A percentile compares a stretch with the other conserved stretches of the same genome.
Conservation (phyloP, 768 basidiomycete species). For the Pleurotus giganteus region DNA sequence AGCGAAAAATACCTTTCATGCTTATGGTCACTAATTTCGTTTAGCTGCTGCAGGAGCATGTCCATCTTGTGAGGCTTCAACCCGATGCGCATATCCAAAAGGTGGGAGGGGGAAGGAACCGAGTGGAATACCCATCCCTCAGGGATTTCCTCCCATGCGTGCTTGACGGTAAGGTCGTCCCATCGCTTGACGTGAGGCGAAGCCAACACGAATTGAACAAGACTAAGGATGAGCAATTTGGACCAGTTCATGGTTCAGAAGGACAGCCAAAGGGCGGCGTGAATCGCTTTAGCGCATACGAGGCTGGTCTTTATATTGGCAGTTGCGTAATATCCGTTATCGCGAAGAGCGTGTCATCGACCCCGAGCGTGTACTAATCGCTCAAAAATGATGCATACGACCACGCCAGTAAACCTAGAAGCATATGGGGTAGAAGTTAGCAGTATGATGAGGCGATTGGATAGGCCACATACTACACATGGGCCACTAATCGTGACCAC, state of each 20-base stretch:
- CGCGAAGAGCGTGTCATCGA: no score
- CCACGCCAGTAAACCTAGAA: neutral
- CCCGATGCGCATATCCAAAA: slow-evolving; percentile 55
- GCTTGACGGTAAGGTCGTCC: slow-evolving; percentile 13
- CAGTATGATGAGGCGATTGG: neutral
- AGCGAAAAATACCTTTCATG: slow-evolving; percentile 37
- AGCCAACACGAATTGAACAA: slow-evolving; percentile 11
- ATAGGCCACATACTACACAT: neutral
- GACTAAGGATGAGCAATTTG: slow-evolving; percentile 7
- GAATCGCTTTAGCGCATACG: neutral
- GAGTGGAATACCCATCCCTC: slow-evolving; percentile 47
- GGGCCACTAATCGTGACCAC: neutral
- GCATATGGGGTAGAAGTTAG: neutral
- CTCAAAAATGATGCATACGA: neutral
- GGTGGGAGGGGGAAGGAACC: slow-evolving; percentile 41
- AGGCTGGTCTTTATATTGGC: neutral
- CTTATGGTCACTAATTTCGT: slow-evolving; percentile 53
- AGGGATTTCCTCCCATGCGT: slow-evolving; percentile 29
- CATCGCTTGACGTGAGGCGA: slow-evolving; percentile 12
- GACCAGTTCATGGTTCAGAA: slow-evolving; percentile 7
- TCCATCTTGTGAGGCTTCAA: slow-evolving; percentile 50
- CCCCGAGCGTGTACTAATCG: no score
- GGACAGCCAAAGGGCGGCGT: neutral
- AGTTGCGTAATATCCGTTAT: neutral
- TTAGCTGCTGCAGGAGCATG: slow-evolving; percentile 48